A percentile compares a stretch with the other conserved stretches of the same genome.
These are phyloP conservation scores for Suillus subluteus DNA, from an alignment of 768 basidiomycete genomes.

Conservation along the genomic window DNA sequence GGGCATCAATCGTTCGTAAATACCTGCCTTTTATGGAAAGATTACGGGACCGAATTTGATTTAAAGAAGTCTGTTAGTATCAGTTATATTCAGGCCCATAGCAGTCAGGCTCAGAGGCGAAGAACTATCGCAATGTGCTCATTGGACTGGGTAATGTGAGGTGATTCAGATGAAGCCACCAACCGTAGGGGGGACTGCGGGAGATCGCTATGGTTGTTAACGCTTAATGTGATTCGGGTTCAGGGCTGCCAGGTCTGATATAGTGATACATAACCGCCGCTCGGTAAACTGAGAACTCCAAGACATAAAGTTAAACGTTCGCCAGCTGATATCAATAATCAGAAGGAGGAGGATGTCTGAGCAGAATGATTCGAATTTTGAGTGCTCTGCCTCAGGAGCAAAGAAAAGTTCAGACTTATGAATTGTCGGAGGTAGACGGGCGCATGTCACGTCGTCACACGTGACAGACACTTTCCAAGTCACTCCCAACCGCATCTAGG, in stretches of 20 bases:
- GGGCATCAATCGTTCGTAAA: conserved; percentile 35
- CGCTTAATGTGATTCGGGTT: no score
- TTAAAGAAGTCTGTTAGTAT: no score
- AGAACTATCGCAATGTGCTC: not conserved
- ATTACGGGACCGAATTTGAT: conserved; percentile 10
- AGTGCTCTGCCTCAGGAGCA: not conserved
- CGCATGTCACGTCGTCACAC: conserved; percentile 22
- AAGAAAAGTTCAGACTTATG: not conserved
- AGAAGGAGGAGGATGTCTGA: not conserved
- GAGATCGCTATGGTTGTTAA: not conserved
- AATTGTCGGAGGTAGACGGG: conserved; percentile 18
- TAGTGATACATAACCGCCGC: not conserved
- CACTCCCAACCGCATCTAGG: conserved; percentile 19
- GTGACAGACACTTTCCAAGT: conserved; percentile 29
- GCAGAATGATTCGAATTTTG: not conserved
- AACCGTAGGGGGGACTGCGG: not conserved
- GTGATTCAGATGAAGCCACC: no score
- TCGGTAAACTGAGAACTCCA: not conserved
- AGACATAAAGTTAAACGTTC: not conserved
- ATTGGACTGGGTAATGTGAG: not conserved
- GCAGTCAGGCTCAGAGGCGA: not conserved
- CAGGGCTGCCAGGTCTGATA: not conserved
- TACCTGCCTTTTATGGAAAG: conserved; percentile 28
- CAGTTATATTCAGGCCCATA: not conserved
- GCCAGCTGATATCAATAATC: not conserved